These are phyloP conservation scores for Sporobolus alterniflorus DNA, from an alignment of 202 grass and related monocot species.

Conservation along the genomic window DNA sequence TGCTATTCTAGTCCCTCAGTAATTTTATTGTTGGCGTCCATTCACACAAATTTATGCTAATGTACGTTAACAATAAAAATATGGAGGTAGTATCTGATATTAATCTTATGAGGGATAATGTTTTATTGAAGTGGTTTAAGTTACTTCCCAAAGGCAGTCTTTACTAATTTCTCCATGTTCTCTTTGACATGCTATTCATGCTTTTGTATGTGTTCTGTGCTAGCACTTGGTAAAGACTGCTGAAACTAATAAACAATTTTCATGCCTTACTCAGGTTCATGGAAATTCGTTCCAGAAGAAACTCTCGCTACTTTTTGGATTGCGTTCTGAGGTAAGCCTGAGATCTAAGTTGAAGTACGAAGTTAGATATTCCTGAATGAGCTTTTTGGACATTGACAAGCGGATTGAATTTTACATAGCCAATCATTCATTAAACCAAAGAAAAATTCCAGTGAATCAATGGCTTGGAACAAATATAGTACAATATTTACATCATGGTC, in stretches of 20 bases:
- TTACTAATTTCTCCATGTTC: neutral
- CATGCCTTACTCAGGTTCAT: slow-evolving; percentile 70
- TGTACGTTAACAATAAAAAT: too few relatives aligned
- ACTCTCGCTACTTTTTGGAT: slow-evolving; percentile 84
- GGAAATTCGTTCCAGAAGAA: slow-evolving; percentile 99
- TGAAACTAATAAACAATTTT: slow-evolving; percentile 30
- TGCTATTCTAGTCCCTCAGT: too few relatives aligned
- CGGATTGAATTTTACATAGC: neutral
- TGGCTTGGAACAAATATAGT: slow-evolving; percentile 28
- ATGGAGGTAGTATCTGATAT: too few relatives aligned
- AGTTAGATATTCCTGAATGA: slow-evolving; percentile 18
- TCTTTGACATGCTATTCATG: neutral
- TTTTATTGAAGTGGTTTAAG: slow-evolving; percentile 8
- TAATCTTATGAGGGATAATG: slow-evolving; percentile 2
- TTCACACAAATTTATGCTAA: too few relatives aligned
- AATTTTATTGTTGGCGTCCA: too few relatives aligned
- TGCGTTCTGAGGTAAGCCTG: slow-evolving; percentile 78
- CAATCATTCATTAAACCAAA: slow-evolving; percentile 7
- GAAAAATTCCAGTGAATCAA: neutral
- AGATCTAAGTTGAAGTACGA: slow-evolving; percentile 20
- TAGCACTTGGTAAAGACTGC: slow-evolving; percentile 13
- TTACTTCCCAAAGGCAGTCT: slow-evolving; percentile 14
- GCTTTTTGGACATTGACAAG: neutral
- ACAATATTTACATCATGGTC: slow-evolving; percentile 32
- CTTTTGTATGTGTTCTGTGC: neutral